Evolutionary conservation across 768 basidiomycete species (phyloP), one percentile per base, ranked within the genome.

Genomic region (Lanmaoa pseudosensibilis): DNA sequence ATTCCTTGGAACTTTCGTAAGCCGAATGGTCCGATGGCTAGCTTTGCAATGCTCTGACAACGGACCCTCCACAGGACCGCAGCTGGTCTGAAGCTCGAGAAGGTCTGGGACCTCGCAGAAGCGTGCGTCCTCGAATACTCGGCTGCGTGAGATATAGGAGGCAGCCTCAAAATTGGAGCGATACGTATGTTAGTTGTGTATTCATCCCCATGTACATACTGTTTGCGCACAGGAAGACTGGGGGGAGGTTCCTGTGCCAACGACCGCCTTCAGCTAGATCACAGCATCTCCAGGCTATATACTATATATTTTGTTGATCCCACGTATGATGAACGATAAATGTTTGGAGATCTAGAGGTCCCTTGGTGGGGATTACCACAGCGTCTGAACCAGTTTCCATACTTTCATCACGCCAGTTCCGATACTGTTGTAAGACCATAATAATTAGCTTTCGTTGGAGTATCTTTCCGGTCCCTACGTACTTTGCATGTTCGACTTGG

Each of bases 351-450:
- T 40, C 33, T 32, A 30, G 37, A 16, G 2, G 19, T 37, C 10
- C 34, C 12, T 27, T 47, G 41, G 44, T 46, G 13, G 3, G 21
- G n/a, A 13, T 57, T 25, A 61, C 68, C 68, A 68, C 54, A 62
- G 46, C 4, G 69, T 68, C 55, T 76, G 77, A 34, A 75, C 82
- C 46, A 79, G 72, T 52, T 82, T 81, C 89, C 88, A 92, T 50
- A 90, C 79, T 73, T 92, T 92, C 65, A 82, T 64, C 36, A 88
- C 82, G 25, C 90, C 90, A 15, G 86, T 90, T 59, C 88, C 83
- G 62, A 89, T 83, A 65, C 90, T 92, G 64, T 37, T 52, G 51
- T 10, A 30, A 49, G 39, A 21, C 37, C 38, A 46, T 23, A 18
- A 38, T 16, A 13, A 30, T 61, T 13, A 67, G 47, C 16, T 36